Evolutionary conservation across 257 asterid species (phyloP), one percentile per base, ranked within the genome.

Genomic region (Solanum chmielewskii): DNA sequence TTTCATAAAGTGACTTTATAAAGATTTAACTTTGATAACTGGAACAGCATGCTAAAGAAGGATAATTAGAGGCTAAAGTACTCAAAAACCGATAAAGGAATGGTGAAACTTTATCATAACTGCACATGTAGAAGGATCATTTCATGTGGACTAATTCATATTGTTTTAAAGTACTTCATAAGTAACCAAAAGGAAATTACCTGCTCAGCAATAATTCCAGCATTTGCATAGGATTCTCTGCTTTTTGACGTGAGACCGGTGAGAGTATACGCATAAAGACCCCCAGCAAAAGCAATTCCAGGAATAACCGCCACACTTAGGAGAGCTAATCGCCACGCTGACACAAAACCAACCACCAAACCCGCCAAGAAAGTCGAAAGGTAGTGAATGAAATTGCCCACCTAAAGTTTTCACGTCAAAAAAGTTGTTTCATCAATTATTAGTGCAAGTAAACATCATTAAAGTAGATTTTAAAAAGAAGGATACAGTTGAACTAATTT

Each of bases 221-320:
- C 99, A 91, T 86, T 97, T 35, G 99, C 98, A 91, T 97, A 97
- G 4, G 99, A 97, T 89, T 95, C 98, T 3, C 99, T 96, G 25
- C 98, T 97, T 91, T 97, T 97, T 86, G 99, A 97, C 6, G 99
- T 96, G 83, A 97, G 95, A 70, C 99, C 99, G 1, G 98, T 96
- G 88, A 97, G 96, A 2, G 99, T 97, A 88, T 96, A 95, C 0
- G 98, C 98, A 49, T 97, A 97, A 29, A 97, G 91, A 71, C 98
- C 99, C 8, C 99, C 99, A 8, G 99, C 99, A 88, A 97, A 97
- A 44, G 99, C 99, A 25, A 97, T 97, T 18, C 98, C 99, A 0
- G 99, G 99, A 88, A 97, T 97, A 82, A 97, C 98, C 11, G 99
- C 99, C 92, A 97, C 98, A 86, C 99, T 97, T 47, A 97, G 97